Evolutionary conservation across 257 asterid genomes (phyloP).

Genomic region (Ehretia macrophylla): DNA sequence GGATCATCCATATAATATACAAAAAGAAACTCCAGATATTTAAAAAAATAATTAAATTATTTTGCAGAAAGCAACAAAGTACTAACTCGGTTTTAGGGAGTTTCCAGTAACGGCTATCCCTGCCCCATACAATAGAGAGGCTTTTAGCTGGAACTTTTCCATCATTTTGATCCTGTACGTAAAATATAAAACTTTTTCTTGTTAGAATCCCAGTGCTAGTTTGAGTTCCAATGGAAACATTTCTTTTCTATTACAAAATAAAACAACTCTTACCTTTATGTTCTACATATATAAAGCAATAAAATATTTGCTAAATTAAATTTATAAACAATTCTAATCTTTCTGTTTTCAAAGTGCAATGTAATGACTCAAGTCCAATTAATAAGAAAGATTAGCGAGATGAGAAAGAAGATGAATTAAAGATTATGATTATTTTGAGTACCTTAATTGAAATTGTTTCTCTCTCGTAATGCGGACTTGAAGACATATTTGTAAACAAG

Average conservation of each 20-base stretch:
- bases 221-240: too few species aligned
- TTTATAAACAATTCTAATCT: too few species aligned
- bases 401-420: background rate
- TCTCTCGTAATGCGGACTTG: conserved; percentile 39
- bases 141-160: conserved; percentile 22
- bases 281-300: too few species aligned
- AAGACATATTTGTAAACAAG: conserved; percentile 28
- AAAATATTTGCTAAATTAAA: too few species aligned
- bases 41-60: too few species aligned
- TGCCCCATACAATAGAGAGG: conserved; percentile 56
- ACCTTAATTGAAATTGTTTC: conserved; percentile 5
- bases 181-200: background rate
- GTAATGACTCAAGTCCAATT: too few species aligned
- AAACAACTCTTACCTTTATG: too few species aligned
- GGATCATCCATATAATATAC: too few species aligned
- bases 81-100: conserved; percentile 14
- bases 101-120: conserved; percentile 47
- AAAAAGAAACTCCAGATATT: background rate
- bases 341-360: too few species aligned
- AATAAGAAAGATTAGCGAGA: background rate
- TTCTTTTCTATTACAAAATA: too few species aligned
- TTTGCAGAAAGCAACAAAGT: background rate
- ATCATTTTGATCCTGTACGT: conserved; percentile 15
- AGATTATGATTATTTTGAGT: conserved; percentile 3
- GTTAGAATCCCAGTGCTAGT: background rate